These are phyloP conservation scores for Nakazawaea peltata DNA, from an alignment of 805 yeast species.

Conservation along the genomic window DNA sequence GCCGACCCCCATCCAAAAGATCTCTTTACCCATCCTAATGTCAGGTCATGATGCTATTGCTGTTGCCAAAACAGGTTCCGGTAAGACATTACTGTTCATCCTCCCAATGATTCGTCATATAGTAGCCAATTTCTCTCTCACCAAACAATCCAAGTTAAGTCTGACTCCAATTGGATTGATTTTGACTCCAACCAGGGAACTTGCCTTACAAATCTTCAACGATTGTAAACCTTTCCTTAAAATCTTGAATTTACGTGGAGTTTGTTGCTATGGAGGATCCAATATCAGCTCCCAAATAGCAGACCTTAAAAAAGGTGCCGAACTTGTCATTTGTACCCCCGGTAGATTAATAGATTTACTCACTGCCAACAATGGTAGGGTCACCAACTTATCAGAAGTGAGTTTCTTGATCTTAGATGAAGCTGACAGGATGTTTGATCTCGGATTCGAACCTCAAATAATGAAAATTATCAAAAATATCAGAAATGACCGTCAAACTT, in stretches of 20 bases:
- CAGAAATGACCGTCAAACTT: slow-evolving; percentile 83
- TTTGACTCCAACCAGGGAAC: slow-evolving; percentile 87
- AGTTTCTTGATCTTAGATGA: slow-evolving; percentile 89
- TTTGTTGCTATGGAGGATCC: slow-evolving; percentile 90
- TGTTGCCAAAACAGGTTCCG: slow-evolving; percentile 94
- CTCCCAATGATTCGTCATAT: slow-evolving; percentile 82
- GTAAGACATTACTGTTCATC: slow-evolving; percentile 85
- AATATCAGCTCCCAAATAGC: slow-evolving; percentile 77
- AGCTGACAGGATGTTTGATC: slow-evolving; percentile 93
- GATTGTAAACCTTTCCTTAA: slow-evolving; percentile 56
- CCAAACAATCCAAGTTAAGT: slow-evolving; percentile 23
- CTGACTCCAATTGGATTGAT: slow-evolving; percentile 76
- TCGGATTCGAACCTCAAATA: slow-evolving; percentile 97
- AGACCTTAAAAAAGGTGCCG: slow-evolving; percentile 67
- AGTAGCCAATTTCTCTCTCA: slow-evolving; percentile 48
- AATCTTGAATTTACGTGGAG: slow-evolving; percentile 39
- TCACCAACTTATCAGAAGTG: slow-evolving; percentile 57
- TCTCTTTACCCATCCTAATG: slow-evolving; percentile 87
- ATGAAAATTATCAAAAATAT: slow-evolving; percentile 67
- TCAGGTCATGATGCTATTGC: slow-evolving; percentile 87
- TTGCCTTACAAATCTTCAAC: slow-evolving; percentile 74
- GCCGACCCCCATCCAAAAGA: slow-evolving; percentile 89
- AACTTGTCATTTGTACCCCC: slow-evolving; percentile 87
- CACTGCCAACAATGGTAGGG: slow-evolving; percentile 74
- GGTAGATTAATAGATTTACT: slow-evolving; percentile 88